phyloP scores from a whole-genome alignment of 2,329 filamentous ascomycete genomes.

The Aspergillus chevalieri region DNA sequence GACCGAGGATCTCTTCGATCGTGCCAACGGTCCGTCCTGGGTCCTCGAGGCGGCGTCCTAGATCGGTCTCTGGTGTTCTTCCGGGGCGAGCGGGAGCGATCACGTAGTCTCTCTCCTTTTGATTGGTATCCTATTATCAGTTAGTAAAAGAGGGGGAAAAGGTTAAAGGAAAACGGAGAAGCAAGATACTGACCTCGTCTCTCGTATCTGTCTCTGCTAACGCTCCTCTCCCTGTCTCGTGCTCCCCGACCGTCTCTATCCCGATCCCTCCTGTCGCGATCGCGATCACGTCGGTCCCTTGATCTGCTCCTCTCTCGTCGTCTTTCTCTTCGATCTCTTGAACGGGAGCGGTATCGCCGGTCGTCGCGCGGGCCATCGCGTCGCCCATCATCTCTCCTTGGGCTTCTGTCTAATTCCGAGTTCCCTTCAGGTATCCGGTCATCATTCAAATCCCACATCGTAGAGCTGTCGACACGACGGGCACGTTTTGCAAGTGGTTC shows the following conservation, averaged over 20 bases:
- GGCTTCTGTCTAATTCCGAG: conserved; percentile 30
- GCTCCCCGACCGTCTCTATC: conserved; percentile 32
- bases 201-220: conserved; percentile 33
- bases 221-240: conserved; percentile 35
- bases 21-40: conserved; percentile 26
- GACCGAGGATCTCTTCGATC: conserved; percentile 24
- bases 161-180: neutral
- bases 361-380: conserved; percentile 34
- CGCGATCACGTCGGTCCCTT: conserved; percentile 32
- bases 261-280: conserved; percentile 29
- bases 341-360: conserved; percentile 34
- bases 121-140: conserved; percentile 19
- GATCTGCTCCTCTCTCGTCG: conserved; percentile 41
- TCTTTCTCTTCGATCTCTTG: conserved; percentile 34
- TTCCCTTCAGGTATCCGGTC: conserved; percentile 22
- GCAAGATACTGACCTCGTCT: conserved; percentile 31
- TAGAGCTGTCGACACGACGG: conserved; percentile 51
- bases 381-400: conserved; percentile 32
- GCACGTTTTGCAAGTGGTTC: conserved; percentile 49
- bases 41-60: conserved; percentile 32
- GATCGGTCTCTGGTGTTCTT: conserved; percentile 32
- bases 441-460: conserved; percentile 53
- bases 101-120: conserved; percentile 30
- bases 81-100: conserved; percentile 32
- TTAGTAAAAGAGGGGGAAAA: neutral